Base-by-base conservation (phyloP, 1,284 basidiomycete species). In the Vanrija pseudolonga region DNA sequence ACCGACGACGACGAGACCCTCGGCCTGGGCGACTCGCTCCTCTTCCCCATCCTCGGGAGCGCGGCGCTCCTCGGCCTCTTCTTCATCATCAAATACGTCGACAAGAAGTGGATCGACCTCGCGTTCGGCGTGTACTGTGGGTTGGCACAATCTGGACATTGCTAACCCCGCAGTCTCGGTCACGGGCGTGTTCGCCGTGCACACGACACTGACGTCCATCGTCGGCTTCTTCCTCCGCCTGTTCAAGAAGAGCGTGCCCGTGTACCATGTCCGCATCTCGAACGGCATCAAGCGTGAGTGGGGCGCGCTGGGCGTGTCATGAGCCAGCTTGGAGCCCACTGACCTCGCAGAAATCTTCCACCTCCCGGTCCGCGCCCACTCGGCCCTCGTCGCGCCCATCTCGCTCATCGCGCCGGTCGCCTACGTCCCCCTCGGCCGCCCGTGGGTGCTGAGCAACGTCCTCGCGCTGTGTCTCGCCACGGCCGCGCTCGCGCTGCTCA, bases 381-480 rank as follows among this genome's bases (percentile, higher is more conserved):
- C 87, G 5, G 63, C 89, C 26, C 59, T 83, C 44, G 72, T 93
- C 39, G 68, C 90, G 12, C 84, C 86, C 2, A 64, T 88, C 40
- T 83, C 86, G 1, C 65, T 84, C 24, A 65, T 86, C 18, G 83
- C 91, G 14, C 89, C 89, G 2, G 76, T 82, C 11, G 62, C 88
- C 15, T 94, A 90, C 72, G 79, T 81, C 53, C 78, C 84, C 47
- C 80, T 81, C 18, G 69, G 80, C 48, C 84, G 82, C 69, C 86
- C 89, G 38, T 87, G 85, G 55, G 67, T 92, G 26, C 76, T 92
- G 22, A 88, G 86, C 40, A 88, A 97, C 74, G 69, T 93, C 28
- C 80, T 98, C 9, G 89, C 86, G 0, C 80, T 97, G 39, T 88
- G 89, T 0, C 89, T 97, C 69, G 84, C 88, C 11, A 85, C 89